These are phyloP conservation scores for Talaromyces sp. DNA, from an alignment of 2,329 filamentous ascomycete species.

Conservation along the genomic window DNA sequence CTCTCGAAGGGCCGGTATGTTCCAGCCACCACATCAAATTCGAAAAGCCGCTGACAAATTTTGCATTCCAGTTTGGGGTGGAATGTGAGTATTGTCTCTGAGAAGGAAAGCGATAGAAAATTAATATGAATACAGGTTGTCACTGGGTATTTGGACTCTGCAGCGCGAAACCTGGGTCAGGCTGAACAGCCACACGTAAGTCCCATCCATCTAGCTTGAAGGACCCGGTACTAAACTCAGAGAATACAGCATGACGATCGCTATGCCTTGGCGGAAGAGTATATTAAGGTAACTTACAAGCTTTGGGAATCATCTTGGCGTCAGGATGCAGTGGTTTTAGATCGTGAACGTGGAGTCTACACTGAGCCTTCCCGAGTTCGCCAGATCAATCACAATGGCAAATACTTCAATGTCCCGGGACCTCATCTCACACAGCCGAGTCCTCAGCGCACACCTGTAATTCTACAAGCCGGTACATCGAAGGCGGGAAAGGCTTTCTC, in stretches of 20 bases:
- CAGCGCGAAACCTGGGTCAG: slow-evolving; percentile 64
- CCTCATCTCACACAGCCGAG: slow-evolving; percentile 68
- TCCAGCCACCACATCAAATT: too few species aligned
- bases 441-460: slow-evolving; percentile 68
- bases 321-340: slow-evolving; percentile 65
- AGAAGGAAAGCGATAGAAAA: neutral
- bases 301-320: slow-evolving; percentile 69
- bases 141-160: slow-evolving; percentile 68
- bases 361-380: slow-evolving; percentile 61
- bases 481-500: slow-evolving; percentile 68
- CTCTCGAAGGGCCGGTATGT: slow-evolving; percentile 62
- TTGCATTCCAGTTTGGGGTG: slow-evolving; percentile 52
- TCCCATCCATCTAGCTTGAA: neutral
- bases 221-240: neutral
- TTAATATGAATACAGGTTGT: slow-evolving; percentile 54
- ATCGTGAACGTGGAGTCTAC: slow-evolving; percentile 63
- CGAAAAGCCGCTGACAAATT: neutral
- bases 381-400: slow-evolving; percentile 67
- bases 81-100: slow-evolving; percentile 48
- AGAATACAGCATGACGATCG: slow-evolving; percentile 62
- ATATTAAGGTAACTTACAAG: slow-evolving; percentile 66
- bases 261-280: slow-evolving; percentile 67
- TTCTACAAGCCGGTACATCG: slow-evolving; percentile 71
- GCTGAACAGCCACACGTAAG: slow-evolving; percentile 53
- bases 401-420: slow-evolving; percentile 65